These are phyloP conservation scores for Candida pseudocylindracea DNA, from an alignment of 1,139 yeast species.

Conservation along the genomic window DNA sequence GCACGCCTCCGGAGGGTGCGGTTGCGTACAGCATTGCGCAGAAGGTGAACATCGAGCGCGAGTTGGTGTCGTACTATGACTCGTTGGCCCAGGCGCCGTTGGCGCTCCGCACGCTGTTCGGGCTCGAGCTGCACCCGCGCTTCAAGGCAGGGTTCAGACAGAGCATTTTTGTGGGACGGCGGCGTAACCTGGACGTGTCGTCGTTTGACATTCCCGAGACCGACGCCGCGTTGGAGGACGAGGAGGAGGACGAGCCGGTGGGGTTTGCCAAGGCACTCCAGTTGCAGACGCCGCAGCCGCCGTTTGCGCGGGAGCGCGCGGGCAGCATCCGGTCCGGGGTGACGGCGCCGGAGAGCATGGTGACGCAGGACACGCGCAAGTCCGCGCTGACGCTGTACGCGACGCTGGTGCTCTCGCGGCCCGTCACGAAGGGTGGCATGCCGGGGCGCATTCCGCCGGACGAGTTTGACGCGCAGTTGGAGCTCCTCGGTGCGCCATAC, in stretches of 20 bases:
- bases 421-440: no score
- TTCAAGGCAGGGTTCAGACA: no score
- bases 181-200: neutral
- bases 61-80: conserved; percentile 18
- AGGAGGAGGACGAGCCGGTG: neutral
- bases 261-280: neutral
- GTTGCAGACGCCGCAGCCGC: no score
- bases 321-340: no score
- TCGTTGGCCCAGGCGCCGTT: conserved; percentile 9
- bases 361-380: neutral
- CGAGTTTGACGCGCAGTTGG: conserved; percentile 33
- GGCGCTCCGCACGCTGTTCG: neutral
- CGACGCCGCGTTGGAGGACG: neutral
- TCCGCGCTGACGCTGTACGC: neutral
- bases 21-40: conserved; percentile 14
- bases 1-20: no score
- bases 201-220: neutral
- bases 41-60: conserved; percentile 18
- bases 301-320: no score
- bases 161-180: no score
- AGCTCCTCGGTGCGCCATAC: conserved; percentile 57
- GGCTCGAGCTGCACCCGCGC: no score
- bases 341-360: neutral
- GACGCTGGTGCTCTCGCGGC: neutral
- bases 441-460: conserved; percentile 7